A percentile compares a stretch with the other conserved stretches of the same genome.
phyloP scores from a whole-genome alignment of 1,139 yeast genomes.

The Debaryomyces sp. region DNA sequence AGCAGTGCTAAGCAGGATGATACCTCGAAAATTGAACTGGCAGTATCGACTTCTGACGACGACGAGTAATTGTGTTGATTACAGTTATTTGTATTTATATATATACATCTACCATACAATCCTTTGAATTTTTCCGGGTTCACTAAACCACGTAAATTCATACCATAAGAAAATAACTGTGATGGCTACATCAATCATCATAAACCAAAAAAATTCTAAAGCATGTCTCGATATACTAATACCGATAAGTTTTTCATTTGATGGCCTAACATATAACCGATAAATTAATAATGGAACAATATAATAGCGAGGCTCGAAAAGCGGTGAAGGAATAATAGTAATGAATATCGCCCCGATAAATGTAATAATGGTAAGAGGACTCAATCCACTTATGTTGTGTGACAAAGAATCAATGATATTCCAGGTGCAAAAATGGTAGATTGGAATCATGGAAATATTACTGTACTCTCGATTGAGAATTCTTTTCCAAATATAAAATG shows the following conservation, averaged over 20 bases:
- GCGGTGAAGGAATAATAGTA: slow-evolving; percentile 83
- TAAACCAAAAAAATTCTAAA: slow-evolving; percentile 64
- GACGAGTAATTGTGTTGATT: not conserved
- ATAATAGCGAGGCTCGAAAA: slow-evolving; percentile 92
- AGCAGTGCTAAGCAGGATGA: not conserved
- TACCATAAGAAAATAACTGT: slow-evolving; percentile 58
- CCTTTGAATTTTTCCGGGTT: slow-evolving; percentile 62
- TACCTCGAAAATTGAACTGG: not conserved
- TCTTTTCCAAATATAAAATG: slow-evolving; percentile 79
- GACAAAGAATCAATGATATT: slow-evolving; percentile 34
- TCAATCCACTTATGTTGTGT: slow-evolving; percentile 17
- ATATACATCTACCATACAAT: slow-evolving; percentile 71
- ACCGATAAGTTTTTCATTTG: slow-evolving; percentile 20
- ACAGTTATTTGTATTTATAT: slow-evolving; percentile 1
- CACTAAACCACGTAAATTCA: slow-evolving; percentile 71
- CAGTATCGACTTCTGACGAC: not conserved
- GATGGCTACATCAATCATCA: slow-evolving; percentile 54
- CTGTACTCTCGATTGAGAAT: slow-evolving; percentile 50
- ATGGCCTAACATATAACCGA: slow-evolving; percentile 58
- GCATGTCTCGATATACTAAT: slow-evolving; percentile 33
- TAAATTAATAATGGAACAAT: slow-evolving; percentile 78
- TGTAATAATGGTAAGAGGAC: slow-evolving; percentile 43
- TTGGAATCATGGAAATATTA: slow-evolving; percentile 55
- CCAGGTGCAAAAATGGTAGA: slow-evolving; percentile 72
- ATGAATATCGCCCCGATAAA: slow-evolving; percentile 54